Evolutionary conservation across 2,329 filamentous ascomycete species (phyloP), one percentile per base, ranked within the genome.

Genomic region (Aschersonia sp.): DNA sequence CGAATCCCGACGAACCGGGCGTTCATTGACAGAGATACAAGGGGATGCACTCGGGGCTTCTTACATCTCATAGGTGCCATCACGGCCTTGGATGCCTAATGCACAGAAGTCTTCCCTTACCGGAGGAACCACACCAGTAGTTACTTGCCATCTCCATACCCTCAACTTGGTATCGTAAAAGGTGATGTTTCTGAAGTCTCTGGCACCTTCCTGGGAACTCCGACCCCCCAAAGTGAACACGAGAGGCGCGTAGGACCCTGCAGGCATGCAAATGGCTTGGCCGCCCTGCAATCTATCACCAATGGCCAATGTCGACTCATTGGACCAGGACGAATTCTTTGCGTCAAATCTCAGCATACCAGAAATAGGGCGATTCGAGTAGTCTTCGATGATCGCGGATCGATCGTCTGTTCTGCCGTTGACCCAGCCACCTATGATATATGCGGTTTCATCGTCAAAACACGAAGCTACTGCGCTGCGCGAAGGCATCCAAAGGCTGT

Each of bases 61-160:
- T 45, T 31, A 64, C 58, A 66, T 62, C 52, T 67, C 63, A 46
- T 64, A 65, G 0, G 61, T 65, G 40, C 54, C 56, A 31, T 61
- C 59, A 58, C 0, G 62, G 59, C 46, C 51, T 49, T 30, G 58
- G 12, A 38, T 59, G 3, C 59, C 66, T 2, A 62, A 62, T 6
- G 54, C 57, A 45, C 66, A 69, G 40, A 64, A 60, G 2, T 55
- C 52, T 30, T 61, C 54, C 1, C 63, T 48, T 0, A 46, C 47
- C 0, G 53, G 51, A 1, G 66, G 64, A 3, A 53, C 49, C 5
- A 47, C 51, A 4, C 65, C 65, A 0, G 54, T 62, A 3, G 63
- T 61, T 31, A 47, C 47, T 47, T 69, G 66, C 5, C 48, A 55
- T 35, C 61, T 58, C 65, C 65, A 69, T 35, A 53, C 53, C n/a